Base-by-base conservation (phyloP, 1,139 yeast species). In the Hyphopichia pseudoburtonii region DNA sequence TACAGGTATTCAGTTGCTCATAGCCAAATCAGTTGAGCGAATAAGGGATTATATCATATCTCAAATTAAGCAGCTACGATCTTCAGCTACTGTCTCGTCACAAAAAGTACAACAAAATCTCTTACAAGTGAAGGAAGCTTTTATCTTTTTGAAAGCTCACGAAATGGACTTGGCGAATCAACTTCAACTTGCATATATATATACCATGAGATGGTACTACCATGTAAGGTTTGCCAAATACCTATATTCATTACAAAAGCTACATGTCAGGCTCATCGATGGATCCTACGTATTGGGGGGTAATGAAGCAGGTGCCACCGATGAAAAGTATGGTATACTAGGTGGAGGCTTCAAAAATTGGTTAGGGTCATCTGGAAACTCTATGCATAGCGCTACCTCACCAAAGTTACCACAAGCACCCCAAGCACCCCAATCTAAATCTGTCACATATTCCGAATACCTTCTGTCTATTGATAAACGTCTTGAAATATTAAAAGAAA, bases 141-240 rank as follows among this genome's bases (percentile, higher is more conserved):
- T 64, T 50, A 63, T 63, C 3, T 89, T 86, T 46, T 58, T 92
- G 26, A 57, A 66, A 6, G 48, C 60, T 3, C 77, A 78, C 35
- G 78, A 86, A 42, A 70, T 74, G 4, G 73, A 79, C n/a, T 62
- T 92, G 38, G 90, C 95, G 0, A 56, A 66, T n/a, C 95, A 88
- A 49, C 70, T 92, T 31, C 75, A 80, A 42, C 74, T 77, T 49
- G 97, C 97, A 0, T 92, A 92, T 56, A 66, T 82, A 10, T 82
- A 80, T 52, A 90, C 97, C 2, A 89, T 90, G 88, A 72, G 77
- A 51, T 92, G 98, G 98, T 92, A 92, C 63, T 92, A 92, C 56
- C 72, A 74, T 41, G 75, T 85, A 37, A 77, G 86, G 47, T 90
- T 92, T 55, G 81, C 84, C 17, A 80, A 92, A 48, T 92, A 90